Evolutionary conservation across 805 yeast species (phyloP).

Genomic region (Suhomyces sp.): DNA sequence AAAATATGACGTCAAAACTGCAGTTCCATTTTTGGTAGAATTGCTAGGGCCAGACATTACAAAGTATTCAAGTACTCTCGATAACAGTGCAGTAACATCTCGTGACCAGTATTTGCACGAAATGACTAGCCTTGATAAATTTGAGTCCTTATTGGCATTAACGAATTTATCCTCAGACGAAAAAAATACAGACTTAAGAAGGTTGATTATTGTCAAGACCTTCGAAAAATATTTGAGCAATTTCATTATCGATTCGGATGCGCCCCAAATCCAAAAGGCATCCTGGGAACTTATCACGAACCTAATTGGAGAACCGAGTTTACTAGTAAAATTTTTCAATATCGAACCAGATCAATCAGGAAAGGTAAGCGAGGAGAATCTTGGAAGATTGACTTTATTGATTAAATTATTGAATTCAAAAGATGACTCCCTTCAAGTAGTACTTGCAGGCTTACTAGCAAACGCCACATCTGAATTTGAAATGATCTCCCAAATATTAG

Average conservation of each 20-base stretch:
- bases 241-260: constrained; percentile 37
- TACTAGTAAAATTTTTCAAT: constrained; percentile 60
- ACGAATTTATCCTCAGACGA: constrained; percentile 60
- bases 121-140: constrained; percentile 42
- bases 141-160: constrained; percentile 60
- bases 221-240: constrained; percentile 48
- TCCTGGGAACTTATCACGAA: constrained; percentile 65
- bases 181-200: constrained; percentile 37
- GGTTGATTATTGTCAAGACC: constrained; percentile 43
- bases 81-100: neutral
- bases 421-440: constrained; percentile 28
- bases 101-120: constrained; percentile 26
- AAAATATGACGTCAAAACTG: constrained; percentile 39
- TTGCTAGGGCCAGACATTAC: constrained; percentile 37
- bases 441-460: constrained; percentile 38
- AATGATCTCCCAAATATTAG: constrained; percentile 30
- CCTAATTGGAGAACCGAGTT: constrained; percentile 41
- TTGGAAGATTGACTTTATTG: constrained; percentile 28
- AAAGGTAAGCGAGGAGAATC: constrained; percentile 19
- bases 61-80: constrained; percentile 15
- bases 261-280: constrained; percentile 51
- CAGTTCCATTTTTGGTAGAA: constrained; percentile 50
- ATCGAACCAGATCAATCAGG: constrained; percentile 22
- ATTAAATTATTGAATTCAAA: constrained; percentile 35
- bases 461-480: constrained; percentile 41